phyloP scores from a whole-genome alignment of 371 early-diverging fungal species.

The Apophysomyces trapeziformis region DNA sequence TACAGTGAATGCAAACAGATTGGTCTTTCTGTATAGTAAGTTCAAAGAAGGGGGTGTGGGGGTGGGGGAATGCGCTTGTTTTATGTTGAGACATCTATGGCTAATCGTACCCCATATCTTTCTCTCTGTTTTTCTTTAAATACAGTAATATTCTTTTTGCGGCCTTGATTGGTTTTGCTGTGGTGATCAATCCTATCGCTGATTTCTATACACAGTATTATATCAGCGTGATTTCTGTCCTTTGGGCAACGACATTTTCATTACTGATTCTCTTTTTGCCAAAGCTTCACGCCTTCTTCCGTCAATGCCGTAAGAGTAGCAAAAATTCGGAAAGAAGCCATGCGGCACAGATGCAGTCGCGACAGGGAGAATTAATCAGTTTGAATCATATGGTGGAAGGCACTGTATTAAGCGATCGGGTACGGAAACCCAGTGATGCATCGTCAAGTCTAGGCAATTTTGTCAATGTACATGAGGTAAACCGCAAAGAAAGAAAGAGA shows the following conservation, averaged over 20 bases:
- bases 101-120: neutral
- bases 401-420: neutral
- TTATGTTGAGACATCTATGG: too few relatives aligned
- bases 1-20: conserved; percentile 69
- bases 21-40: conserved; percentile 67
- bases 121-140: neutral
- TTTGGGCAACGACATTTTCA: conserved; percentile 63
- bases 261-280: conserved; percentile 60
- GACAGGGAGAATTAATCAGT: conserved; percentile 21
- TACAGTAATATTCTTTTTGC: conserved; percentile 61
- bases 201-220: conserved; percentile 62
- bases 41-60: conserved; percentile 11
- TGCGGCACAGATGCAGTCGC: neutral
- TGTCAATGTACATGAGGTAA: conserved; percentile 42
- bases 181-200: conserved; percentile 49
- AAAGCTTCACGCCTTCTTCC: conserved; percentile 50
- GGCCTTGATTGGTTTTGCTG: conserved; percentile 57
- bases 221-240: conserved; percentile 51
- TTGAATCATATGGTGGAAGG: conserved; percentile 19
- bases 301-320: conserved; percentile 15
- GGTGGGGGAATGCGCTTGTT: neutral
- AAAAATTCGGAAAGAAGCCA: neutral
- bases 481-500: neutral
- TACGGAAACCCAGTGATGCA: conserved; percentile 24
- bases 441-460: conserved; percentile 12